Percentiles rank a stretch among this genome's conserved stretches.
Conservation (phyloP, 768 basidiomycete genomes). For the Aureoboletus auriporus region DNA sequence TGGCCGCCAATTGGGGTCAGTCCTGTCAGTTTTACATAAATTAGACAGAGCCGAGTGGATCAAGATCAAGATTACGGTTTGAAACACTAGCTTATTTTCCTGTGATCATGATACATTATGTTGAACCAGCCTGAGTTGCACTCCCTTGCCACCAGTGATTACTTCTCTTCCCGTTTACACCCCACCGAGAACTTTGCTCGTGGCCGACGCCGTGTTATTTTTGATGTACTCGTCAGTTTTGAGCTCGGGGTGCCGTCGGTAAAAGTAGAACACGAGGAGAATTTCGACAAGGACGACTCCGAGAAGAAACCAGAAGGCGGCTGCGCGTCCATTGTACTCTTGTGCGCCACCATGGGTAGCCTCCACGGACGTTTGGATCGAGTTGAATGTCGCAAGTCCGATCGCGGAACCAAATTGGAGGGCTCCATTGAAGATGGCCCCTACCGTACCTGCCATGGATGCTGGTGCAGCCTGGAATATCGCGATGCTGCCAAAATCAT, state of each 20-base stretch:
- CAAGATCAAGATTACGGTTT: too few relatives aligned
- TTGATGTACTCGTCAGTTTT: not conserved
- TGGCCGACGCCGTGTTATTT: not conserved
- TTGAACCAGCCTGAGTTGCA: too few relatives aligned
- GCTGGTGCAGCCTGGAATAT: conserved; percentile 46
- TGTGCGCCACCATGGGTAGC: conserved; percentile 26
- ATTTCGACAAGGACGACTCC: conserved; percentile 33
- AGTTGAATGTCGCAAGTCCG: conserved; percentile 44
- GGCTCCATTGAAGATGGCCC: conserved; percentile 53
- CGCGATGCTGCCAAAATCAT: conserved; percentile 37
- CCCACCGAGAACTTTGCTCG: too few relatives aligned
- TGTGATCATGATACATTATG: too few relatives aligned
- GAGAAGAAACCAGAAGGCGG: conserved; percentile 43
- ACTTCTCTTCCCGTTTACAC: too few relatives aligned
- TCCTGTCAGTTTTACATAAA: too few relatives aligned
- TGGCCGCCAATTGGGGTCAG: too few relatives aligned
- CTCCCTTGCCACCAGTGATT: too few relatives aligned
- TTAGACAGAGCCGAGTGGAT: too few relatives aligned
- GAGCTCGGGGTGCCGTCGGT: conserved; percentile 12
- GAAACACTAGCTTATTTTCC: too few relatives aligned
- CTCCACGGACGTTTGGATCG: conserved; percentile 46
- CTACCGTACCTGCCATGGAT: conserved; percentile 49
- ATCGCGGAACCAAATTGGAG: conserved; percentile 51
- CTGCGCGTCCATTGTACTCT: conserved; percentile 39
- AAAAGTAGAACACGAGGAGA: conserved; percentile 34